Evolutionary conservation across 805 yeast species (phyloP), one percentile per base, ranked within the genome.

Genomic region (Wickerhamomyces hampshirensis): DNA sequence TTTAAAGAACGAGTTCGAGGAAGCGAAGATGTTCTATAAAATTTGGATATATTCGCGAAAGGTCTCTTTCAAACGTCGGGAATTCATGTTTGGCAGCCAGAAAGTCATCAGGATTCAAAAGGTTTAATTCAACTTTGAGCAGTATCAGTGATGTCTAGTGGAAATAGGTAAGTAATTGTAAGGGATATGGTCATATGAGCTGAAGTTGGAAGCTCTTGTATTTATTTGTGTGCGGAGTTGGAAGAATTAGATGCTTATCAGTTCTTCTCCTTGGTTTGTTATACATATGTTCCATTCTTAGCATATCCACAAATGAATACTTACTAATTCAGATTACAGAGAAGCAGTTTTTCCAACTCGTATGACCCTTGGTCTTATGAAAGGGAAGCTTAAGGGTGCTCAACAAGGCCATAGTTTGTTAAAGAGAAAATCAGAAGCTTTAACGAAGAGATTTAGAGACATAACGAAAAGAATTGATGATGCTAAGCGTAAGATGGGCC

Each of bases 291-390:
- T n/a, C n/a, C n/a, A n/a, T n/a, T n/a, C n/a, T n/a, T n/a, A n/a
- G n/a, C n/a, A n/a, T n/a, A n/a, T n/a, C n/a, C n/a, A n/a, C n/a
- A n/a, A n/a, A n/a, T n/a, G n/a, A n/a, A n/a, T n/a, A n/a, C n/a
- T n/a, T n/a, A n/a, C n/a, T n/a, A n/a, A n/a, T n/a, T n/a, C n/a
- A n/a, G n/a, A n/a, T n/a, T n/a, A 48, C 23, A 84, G 98, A 71
- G 98, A 89, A 61, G 94, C 86, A 58, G 98, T 89, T 31, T 89
- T 89, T 63, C 96, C 98, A 23, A 89, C 98, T 35, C 89, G 97
- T 65, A 89, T 89, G 97, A 91, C 98, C 41, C 75, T 91, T 50
- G 88, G 95, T 33, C 62, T 85, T 42, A 93, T 93, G 98, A 93
- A 93, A 69, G 75, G 84, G 42, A 93, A 93, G 63, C 76, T 93